Conservation (phyloP, 2,329 filamentous ascomycete species). For the Alternaria arbusti region DNA sequence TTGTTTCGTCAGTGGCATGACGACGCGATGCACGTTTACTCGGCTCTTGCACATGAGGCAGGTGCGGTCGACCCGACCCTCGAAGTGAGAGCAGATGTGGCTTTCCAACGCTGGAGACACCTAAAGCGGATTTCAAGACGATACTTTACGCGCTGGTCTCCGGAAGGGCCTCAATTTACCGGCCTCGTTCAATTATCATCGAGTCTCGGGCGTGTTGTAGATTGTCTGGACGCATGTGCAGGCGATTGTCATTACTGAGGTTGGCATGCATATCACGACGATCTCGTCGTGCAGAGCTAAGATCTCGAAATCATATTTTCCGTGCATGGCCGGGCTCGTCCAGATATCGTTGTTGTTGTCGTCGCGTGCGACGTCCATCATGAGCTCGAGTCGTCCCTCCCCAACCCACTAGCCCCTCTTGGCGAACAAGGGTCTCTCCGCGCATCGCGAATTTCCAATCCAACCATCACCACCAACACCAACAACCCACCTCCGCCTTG, state of each 20-base stretch:
- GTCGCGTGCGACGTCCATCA: fast-evolving
- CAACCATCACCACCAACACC: neutral
- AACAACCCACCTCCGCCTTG: neutral
- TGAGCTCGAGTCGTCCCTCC: neutral
- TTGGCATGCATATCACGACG: neutral
- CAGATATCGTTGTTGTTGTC: neutral
- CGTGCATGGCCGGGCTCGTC: neutral
- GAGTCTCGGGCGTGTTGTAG: neutral
- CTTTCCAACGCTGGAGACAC: neutral
- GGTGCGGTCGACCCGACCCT: neutral
- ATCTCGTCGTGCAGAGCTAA: fast-evolving
- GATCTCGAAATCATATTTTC: fast-evolving
- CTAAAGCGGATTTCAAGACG: neutral
- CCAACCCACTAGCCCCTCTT: neutral
- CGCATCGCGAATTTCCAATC: neutral
- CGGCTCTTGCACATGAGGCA: neutral
- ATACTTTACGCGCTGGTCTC: neutral
- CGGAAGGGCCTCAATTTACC: neutral
- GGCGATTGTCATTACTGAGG: neutral
- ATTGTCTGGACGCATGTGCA: fast-evolving
- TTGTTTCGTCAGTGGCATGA: neutral
- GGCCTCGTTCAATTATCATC: neutral
- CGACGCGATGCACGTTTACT: neutral
- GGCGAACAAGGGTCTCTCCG: neutral
- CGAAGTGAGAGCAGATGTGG: too few species aligned